phyloP scores from a whole-genome alignment of 306 rosid species.

The Acacia acuminata region DNA sequence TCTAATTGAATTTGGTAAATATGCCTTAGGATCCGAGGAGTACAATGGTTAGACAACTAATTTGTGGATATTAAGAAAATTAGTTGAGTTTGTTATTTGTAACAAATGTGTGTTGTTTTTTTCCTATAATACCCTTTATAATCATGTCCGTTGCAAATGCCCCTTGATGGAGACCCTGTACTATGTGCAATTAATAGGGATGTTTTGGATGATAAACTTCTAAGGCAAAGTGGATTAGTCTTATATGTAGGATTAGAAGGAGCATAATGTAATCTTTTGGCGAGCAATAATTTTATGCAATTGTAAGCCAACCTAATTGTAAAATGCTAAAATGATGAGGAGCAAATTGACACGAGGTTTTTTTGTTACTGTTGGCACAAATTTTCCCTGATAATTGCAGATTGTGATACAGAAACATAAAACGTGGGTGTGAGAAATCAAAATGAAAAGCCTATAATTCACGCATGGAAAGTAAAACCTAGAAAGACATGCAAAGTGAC shows the following conservation, averaged over 20 bases:
- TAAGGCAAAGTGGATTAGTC: too few species aligned
- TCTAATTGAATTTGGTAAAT: too few species aligned
- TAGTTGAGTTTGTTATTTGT: too few species aligned
- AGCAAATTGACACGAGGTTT: background rate
- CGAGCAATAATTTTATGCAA: background rate
- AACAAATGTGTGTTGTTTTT: too few species aligned
- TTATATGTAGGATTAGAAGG: too few species aligned
- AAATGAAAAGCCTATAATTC: constrained; percentile 1
- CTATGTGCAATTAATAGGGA: too few species aligned
- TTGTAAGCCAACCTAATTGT: background rate
- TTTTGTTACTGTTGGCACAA: background rate
- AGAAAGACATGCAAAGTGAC: background rate
- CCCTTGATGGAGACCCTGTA: too few species aligned
- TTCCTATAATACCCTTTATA: too few species aligned
- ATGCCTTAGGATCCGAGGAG: too few species aligned
- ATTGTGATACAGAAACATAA: background rate
- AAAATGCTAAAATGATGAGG: background rate
- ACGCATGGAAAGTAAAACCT: background rate
- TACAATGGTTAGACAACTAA: too few species aligned
- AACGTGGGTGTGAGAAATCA: background rate
- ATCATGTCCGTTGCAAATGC: rapidly evolving
- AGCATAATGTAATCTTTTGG: background rate
- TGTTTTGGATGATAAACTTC: too few species aligned
- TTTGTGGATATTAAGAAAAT: too few species aligned
- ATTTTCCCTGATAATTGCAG: background rate